Evolutionary conservation across 257 asterid species (phyloP), one percentile per base, ranked within the genome.

Genomic region (Primulina tabacum): DNA sequence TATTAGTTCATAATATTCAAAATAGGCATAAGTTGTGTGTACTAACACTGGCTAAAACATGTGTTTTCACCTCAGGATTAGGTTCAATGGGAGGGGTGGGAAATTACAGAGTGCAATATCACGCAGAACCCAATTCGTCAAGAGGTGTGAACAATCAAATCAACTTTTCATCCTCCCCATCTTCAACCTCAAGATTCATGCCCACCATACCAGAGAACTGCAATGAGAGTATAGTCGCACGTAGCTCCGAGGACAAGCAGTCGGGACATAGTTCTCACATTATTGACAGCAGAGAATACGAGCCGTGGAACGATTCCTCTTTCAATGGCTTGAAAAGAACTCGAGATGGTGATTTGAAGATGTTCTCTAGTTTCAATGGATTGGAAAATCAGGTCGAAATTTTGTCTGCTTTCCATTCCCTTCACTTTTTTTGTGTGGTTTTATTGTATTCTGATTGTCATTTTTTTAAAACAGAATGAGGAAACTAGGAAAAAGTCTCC

Each of bases 311-410:
- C 16, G 87, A 78, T 24, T 47, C 87, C 16, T 11, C 81, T 12
- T 85, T 83, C 79, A 81, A 71, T 75, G 47, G 61, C 74, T 75
- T 83, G 78, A 89, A 89, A 70, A 79, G 97, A 76, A 87, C 60
- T 76, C 71, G 87, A 62, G 89, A 82, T 62, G 88, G 82, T 43
- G 88, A 87, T 66, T 9, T 76, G 63, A 87, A 87, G 76, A 66
- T 85, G 84, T 84, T 76, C 26, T 72, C 90, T 12, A 38, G 59
- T 83, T 86, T 84, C 80, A 82, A 16, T 75, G 86, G 70, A 75
- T 70, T 78, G 61, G 87, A 81, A 37, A 76, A 63, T 78, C 87
- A 76, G 87, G 97, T 87, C 61, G 16, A 33, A 29, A 40, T 43
- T 61, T 50, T 5, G 17, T 11, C 37, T n/a, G 4, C 6, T 50